Base-by-base conservation (phyloP, 495 filamentous ascomycete genomes). In the Penicillium soppii region DNA sequence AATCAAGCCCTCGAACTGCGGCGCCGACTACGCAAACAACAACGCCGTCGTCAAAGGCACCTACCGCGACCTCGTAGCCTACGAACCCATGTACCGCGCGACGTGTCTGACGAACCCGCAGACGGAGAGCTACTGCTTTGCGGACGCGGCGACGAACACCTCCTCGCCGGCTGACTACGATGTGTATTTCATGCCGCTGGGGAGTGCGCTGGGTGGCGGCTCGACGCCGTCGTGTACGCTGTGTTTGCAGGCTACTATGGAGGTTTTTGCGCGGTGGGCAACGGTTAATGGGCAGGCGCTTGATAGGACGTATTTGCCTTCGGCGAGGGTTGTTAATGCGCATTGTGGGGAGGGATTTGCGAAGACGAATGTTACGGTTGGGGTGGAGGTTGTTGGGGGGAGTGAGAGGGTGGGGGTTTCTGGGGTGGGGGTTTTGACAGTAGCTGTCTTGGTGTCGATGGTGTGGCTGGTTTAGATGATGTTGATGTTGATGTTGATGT, bases 151-250 rank as follows among this genome's bases (percentile, higher is more conserved):
- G 50, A 91, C 86, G 8, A 96, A 96, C 65, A 58, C 60, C 15
- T 76, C 81, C 8, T 86, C 81, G 21, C 73, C 85, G 0, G 78
- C 79, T 21, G 85, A 89, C 63, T 77, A 83, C 29, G 88, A 91
- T 52, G 72, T 92, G 15, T 98, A 97, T 72, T 90, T 85, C 57
- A 72, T 97, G 1, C 88, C 94, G 5, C 75, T 95, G 32, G 92
- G 92, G 22, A 80, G 77, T n/a, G 52, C 68, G 4, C 68, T 97
- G 2, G 83, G 87, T 0, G 75, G 74, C 4, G 78, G 76, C 4
- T 76, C 81, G 16, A 68, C 75, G 15, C 88, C 90, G 1, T 83
- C 82, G 4, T 95, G 90, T 65, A 78, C 77, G 49, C 53, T 69
- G n/a, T 95, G 90, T 59, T 65, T 89, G 21, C 72, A 82, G 57